A percentile compares a stretch with the other conserved stretches of the same genome.
Evolutionary conservation across 2,329 filamentous ascomycete species (phyloP).

Genomic region (Neonectria ditissima): DNA sequence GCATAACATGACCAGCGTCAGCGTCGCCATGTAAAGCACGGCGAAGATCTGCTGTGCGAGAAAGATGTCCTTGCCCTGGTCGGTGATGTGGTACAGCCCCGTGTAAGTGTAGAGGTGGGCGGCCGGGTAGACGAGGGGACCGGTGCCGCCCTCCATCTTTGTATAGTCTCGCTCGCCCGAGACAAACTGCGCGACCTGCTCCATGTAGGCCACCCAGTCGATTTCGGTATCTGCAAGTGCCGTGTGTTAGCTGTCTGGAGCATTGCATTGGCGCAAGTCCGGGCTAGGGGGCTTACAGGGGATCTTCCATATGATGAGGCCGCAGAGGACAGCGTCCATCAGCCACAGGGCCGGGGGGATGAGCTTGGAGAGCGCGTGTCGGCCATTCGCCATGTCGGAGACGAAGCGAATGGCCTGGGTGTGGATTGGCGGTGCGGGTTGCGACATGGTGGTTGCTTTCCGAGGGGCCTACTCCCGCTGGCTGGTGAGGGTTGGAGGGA

Average conservation of each 20-base stretch:
- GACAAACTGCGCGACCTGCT: slow-evolving; percentile 84
- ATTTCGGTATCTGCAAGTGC: slow-evolving; percentile 84
- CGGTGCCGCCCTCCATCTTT: slow-evolving; percentile 86
- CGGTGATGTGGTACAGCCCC: slow-evolving; percentile 80
- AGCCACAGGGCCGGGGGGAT: slow-evolving; percentile 73
- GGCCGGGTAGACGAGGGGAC: slow-evolving; percentile 94
- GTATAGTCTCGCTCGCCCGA: slow-evolving; percentile 90
- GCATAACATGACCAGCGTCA: slow-evolving; percentile 83
- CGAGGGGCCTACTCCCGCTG: slow-evolving; percentile 8
- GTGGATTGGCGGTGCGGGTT: slow-evolving; percentile 39
- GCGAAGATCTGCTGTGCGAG: slow-evolving; percentile 88
- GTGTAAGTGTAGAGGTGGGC: slow-evolving; percentile 94
- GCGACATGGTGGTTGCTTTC: slow-evolving; percentile 44
- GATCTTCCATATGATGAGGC: slow-evolving; percentile 81
- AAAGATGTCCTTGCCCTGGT: slow-evolving; percentile 79
- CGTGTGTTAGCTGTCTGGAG: slow-evolving; percentile 19
- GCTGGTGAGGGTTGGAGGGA: slow-evolving; percentile 29
- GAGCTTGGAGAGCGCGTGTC: slow-evolving; percentile 61
- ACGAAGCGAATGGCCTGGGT: slow-evolving; percentile 47
- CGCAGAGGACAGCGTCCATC: slow-evolving; percentile 78
- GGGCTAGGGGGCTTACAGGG: slow-evolving; percentile 73
- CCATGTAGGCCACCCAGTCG: slow-evolving; percentile 97
- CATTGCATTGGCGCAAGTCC: background rate
- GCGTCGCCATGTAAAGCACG: slow-evolving; percentile 78
- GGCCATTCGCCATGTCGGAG: slow-evolving; percentile 61